Percentiles rank a stretch among this genome's conserved stretches.
These are phyloP conservation scores for Alternaria gansuensis DNA, from an alignment of 2,329 filamentous ascomycete species.

Conservation along the genomic window DNA sequence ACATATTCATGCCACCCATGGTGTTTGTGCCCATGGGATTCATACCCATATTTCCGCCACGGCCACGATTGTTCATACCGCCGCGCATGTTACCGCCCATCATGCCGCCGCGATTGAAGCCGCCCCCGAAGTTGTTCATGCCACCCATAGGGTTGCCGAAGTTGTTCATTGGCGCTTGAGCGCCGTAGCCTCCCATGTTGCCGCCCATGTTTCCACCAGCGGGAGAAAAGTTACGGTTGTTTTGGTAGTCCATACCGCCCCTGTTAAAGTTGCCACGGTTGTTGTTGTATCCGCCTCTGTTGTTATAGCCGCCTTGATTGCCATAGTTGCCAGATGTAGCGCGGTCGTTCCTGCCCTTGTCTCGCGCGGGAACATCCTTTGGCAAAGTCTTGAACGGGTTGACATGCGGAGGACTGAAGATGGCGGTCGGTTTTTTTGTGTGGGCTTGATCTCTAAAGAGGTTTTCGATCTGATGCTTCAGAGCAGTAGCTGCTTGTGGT, in stretches of 20 bases:
- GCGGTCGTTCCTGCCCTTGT: conserved; percentile 70
- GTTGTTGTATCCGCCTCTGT: conserved; percentile 55
- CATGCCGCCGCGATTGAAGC: conserved; percentile 56
- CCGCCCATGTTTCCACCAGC: conserved; percentile 50
- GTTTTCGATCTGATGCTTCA: conserved; percentile 81
- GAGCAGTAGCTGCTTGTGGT: conserved; percentile 83
- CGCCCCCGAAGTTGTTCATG: conserved; percentile 52
- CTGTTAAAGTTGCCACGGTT: conserved; percentile 48
- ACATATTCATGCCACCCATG: conserved; percentile 54
- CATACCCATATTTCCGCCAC: conserved; percentile 51
- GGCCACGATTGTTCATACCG: conserved; percentile 58
- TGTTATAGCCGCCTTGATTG: conserved; percentile 60
- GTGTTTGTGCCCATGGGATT: conserved; percentile 48
- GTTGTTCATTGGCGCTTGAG: conserved; percentile 55
- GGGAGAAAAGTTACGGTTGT: conserved; percentile 51
- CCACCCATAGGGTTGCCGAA: conserved; percentile 54
- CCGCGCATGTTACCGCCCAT: conserved; percentile 52
- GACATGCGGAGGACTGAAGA: conserved; percentile 76
- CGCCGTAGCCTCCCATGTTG: conserved; percentile 58
- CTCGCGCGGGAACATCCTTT: conserved; percentile 82
- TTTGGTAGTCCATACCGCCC: conserved; percentile 47
- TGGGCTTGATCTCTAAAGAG: conserved; percentile 65
- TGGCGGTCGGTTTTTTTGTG: conserved; percentile 73
- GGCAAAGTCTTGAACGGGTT: conserved; percentile 93
- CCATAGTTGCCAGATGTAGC: conserved; percentile 53